phyloP scores from a whole-genome alignment of 768 basidiomycete species.

The Russula virescens region DNA sequence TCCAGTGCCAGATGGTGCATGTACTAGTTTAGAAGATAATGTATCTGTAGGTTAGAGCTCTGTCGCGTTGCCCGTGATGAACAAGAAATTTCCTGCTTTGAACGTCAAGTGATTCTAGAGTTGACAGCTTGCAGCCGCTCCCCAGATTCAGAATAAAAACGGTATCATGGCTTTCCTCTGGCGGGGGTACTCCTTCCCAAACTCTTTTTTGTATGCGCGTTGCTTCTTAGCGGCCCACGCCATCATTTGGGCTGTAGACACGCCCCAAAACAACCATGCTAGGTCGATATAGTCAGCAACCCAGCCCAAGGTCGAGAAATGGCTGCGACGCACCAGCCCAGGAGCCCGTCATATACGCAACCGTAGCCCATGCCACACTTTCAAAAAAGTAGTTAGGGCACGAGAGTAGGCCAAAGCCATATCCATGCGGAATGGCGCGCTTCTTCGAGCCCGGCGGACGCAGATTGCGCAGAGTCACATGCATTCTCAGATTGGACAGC shows the following conservation, averaged over 20 bases:
- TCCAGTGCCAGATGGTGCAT: neutral
- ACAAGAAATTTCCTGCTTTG: too few relatives aligned
- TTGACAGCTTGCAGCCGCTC: too few relatives aligned
- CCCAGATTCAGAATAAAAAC: conserved; percentile 46
- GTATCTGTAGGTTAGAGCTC: too few relatives aligned
- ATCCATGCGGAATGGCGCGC: conserved; percentile 87
- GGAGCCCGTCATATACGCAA: conserved; percentile 74
- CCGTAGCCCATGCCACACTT: conserved; percentile 62
- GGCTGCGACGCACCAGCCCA: conserved; percentile 51
- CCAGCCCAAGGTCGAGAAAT: neutral
- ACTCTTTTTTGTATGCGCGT: conserved; percentile 83
- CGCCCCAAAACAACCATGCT: conserved; percentile 62
- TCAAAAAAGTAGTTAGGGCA: conserved; percentile 97
- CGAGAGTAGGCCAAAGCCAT: conserved; percentile 82
- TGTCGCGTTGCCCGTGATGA: too few relatives aligned
- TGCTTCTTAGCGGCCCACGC: conserved; percentile 93
- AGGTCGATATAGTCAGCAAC: conserved; percentile 2
- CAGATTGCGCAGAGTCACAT: conserved; percentile 75
- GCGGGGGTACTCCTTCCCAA: conserved; percentile 77
- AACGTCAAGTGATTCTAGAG: too few relatives aligned
- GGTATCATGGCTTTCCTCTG: conserved; percentile 76
- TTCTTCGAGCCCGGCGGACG: conserved; percentile 74
- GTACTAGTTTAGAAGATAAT: too few relatives aligned
- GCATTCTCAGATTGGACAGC: conserved; percentile 77
- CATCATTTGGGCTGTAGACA: conserved; percentile 64